Evolutionary conservation across 306 rosid species (phyloP), one percentile per base, ranked within the genome.

Genomic region (Hylodesmum podocarpum): DNA sequence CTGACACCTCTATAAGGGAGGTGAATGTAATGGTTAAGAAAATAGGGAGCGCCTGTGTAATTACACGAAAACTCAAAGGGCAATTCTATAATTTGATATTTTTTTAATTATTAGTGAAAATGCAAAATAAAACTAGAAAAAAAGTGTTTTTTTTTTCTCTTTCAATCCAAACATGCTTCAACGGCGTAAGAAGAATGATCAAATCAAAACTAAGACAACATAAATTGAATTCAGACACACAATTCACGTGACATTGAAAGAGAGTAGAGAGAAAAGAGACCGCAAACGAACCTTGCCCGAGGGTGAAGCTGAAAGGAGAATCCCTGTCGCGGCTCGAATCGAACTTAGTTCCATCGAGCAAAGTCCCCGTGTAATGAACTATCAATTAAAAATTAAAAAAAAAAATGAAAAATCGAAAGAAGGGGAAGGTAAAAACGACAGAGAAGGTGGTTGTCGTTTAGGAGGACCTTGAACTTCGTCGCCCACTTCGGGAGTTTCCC

Each of bases 321-420:
- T 78, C 93, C 21, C 83, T 75, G 39, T 90, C 96, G 15, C 98
- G 92, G 87, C 97, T 95, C 0, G 98, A 95, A 87, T 95, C 98
- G 65, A 95, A 95, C 84, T 89, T 73, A 1, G 97, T 90, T 36
- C 98, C 97, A 69, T 95, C 97, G 15, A 90, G 93, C 84, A 95
- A 58, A 14, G 97, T 95, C 25, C 97, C 98, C 12, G 96, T 92
- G 54, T 95, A 95, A 54, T 95, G 98, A 80, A 95, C 98, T 95
- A 27, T 25, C 3, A 27, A 57, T 27, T 13, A 24, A 24, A 24
- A 24, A n/a, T 0, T 4, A 15, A 1, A n/a, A 7, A 2, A 12
- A 53, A 33, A 33, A 40, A 24, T 25, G 7, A 76, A 14, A 7
- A 36, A 25, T 9, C 4, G 12, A 33, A 8, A 5, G 0, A 19